A percentile compares a stretch with the other conserved stretches of the same genome.
These are phyloP conservation scores for Chloropicon primus DNA, from an alignment of 139 green algal genomes.

Conservation along the genomic window DNA sequence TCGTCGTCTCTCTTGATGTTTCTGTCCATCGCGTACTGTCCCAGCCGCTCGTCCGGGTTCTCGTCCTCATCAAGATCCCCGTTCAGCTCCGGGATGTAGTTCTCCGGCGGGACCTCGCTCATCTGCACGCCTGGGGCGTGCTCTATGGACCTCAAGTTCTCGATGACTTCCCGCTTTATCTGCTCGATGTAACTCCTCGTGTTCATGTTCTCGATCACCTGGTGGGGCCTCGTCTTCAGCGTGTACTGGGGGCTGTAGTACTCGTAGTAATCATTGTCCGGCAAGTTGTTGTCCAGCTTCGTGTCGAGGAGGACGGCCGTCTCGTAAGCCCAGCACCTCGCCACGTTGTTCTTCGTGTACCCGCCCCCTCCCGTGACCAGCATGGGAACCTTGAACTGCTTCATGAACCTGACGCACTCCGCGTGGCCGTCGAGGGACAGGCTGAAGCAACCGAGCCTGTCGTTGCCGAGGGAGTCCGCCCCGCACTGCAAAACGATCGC, in stretches of 20 bases:
- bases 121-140: conserved; percentile 48
- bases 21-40: conserved; percentile 14
- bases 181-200: conserved; percentile 51
- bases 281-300: conserved; percentile 39
- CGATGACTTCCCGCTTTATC: conserved; percentile 44
- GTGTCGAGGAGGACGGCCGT: conserved; percentile 39
- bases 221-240: conserved; percentile 4
- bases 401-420: conserved; percentile 79
- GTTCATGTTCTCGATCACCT: conserved; percentile 87
- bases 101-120: conserved; percentile 22
- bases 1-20: conserved; percentile 8
- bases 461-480: conserved; percentile 73
- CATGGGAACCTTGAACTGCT: conserved; percentile 72
- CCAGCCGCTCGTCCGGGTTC: conserved; percentile 9
- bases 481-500: conserved; percentile 73
- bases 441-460: conserved; percentile 88
- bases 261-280: conserved; percentile 43
- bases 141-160: conserved; percentile 48
- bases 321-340: conserved; percentile 60
- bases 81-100: conserved; percentile 14
- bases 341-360: conserved; percentile 95
- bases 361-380: conserved; percentile 79
- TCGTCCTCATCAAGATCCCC: conserved; percentile 15
- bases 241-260: conserved; percentile 29
- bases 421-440: conserved; percentile 71